Evolutionary conservation across 2,329 filamentous ascomycete genomes (phyloP).

Genomic region (Thelonectria rubi): DNA sequence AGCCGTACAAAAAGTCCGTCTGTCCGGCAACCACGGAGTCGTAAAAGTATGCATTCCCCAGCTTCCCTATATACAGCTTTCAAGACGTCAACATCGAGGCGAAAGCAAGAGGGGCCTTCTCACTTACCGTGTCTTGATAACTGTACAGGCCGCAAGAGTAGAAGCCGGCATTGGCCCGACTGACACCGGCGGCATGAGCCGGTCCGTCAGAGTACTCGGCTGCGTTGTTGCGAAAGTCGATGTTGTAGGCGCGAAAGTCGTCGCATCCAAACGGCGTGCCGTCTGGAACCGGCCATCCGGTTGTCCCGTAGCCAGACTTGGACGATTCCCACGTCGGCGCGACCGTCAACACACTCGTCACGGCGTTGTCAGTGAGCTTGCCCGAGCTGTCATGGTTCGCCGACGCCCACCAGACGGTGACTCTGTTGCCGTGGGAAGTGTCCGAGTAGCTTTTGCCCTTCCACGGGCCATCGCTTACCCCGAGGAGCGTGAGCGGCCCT

Average conservation of each 20-base stretch:
- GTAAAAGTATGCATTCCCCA: constrained; percentile 73
- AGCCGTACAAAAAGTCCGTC: constrained; percentile 75
- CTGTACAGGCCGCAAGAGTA: constrained; percentile 72
- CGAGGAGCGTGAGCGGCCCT: constrained; percentile 69
- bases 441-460: constrained; percentile 50
- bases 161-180: constrained; percentile 71
- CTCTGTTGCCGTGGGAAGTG: constrained; percentile 51
- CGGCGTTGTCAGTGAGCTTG: constrained; percentile 65
- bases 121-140: constrained; percentile 70
- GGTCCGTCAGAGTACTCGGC: constrained; percentile 61
- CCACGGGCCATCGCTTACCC: constrained; percentile 58
- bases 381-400: constrained; percentile 55
- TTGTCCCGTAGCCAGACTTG: constrained; percentile 68
- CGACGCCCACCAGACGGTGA: constrained; percentile 66
- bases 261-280: constrained; percentile 70
- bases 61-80: constrained; percentile 70
- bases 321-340: constrained; percentile 71
- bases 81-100: not conserved
- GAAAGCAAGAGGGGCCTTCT: too few species aligned
- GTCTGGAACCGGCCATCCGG: constrained; percentile 66
- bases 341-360: constrained; percentile 68
- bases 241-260: constrained; percentile 72
- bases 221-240: constrained; percentile 70
- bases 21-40: constrained; percentile 68
- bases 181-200: constrained; percentile 66